Evolutionary conservation across 257 asterid genomes (phyloP).

Genomic region (Solanum gracilifrons): DNA sequence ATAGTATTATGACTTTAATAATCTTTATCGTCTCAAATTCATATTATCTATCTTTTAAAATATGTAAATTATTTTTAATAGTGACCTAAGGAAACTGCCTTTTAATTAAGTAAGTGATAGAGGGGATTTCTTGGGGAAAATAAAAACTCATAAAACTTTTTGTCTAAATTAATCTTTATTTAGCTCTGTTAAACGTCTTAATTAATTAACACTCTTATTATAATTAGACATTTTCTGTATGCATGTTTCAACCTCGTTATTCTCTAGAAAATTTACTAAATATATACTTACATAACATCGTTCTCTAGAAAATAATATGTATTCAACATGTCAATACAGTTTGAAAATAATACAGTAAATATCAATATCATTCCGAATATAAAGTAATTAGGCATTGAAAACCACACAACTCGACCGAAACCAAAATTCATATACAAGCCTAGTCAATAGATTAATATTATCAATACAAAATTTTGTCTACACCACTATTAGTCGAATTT

Average conservation of each 20-base stretch:
- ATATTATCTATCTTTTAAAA: not conserved
- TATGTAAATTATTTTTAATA: not conserved
- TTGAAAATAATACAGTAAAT: not conserved
- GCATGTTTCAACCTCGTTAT: not conserved
- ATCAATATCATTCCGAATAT: not conserved
- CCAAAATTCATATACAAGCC: not conserved
- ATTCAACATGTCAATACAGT: not conserved
- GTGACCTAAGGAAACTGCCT: not conserved
- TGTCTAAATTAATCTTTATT: not conserved
- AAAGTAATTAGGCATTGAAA: not conserved
- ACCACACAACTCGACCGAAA: not conserved
- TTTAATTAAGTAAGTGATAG: not conserved
- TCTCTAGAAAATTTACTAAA: not conserved
- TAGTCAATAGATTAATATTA: not conserved
- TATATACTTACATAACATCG: too few relatives aligned
- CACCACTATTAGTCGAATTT: fast-evolving
- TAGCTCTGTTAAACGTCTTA: not conserved
- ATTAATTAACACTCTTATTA: not conserved
- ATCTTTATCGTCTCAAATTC: not conserved
- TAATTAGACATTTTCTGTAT: too few relatives aligned
- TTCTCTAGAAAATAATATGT: not conserved
- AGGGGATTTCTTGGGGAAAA: not conserved
- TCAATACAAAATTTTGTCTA: fast-evolving
- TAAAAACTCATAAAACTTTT: not conserved
- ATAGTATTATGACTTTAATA: not conserved